Evolutionary conservation across 2,329 filamentous ascomycete species (phyloP), one percentile per base, ranked within the genome.

Genomic region (Trichocomaceae sp.): DNA sequence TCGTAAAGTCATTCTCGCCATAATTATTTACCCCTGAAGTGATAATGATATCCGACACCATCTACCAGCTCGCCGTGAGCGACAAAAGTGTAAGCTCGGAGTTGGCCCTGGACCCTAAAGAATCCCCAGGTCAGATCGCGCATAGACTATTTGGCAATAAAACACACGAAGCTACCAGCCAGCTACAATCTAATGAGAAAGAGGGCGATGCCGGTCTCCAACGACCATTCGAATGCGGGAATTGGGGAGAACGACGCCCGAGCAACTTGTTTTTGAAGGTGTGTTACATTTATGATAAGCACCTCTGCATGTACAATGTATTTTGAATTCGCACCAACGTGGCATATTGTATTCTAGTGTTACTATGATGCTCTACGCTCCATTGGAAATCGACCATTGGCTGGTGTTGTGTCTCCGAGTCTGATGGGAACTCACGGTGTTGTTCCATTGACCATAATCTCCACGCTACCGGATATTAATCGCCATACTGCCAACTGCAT

Each of bases 401-500:
- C 71, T 54, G 64, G 77, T 53, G 57, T 82, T 37, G 79, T 83
- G 45, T 83, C 77, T 19, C 84, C 83, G 10, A 77, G 78, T 23
- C 69, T 86, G 52, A 76, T 80, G 67, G 83, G 83, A 48, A 82
- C 77, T 59, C 77, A 75, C 57, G 88, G 87, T 3, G 80, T 81
- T 0, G 71, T 86, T 8, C 87, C 86, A 0, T 68, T 91, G 59
- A 86, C 85, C 0, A 79, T 90, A 41, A 82, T 91, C 26, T 84
- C 82, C 0, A 80, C 81, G 61, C 77, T 88, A 20, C 83, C 84
- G 0, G 87, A 91, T 65, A 82, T 90, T 26, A 82, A 82, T 57
- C 78, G 86, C 1, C 87, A 91, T 66, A 86, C 88, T 72, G 83
- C 86, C 1, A 90, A 91, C 61, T 74, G 88, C 19, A 91, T 92